Evolutionary conservation across 495 filamentous ascomycete genomes (phyloP).

Genomic region (Filosporella fistucella): DNA sequence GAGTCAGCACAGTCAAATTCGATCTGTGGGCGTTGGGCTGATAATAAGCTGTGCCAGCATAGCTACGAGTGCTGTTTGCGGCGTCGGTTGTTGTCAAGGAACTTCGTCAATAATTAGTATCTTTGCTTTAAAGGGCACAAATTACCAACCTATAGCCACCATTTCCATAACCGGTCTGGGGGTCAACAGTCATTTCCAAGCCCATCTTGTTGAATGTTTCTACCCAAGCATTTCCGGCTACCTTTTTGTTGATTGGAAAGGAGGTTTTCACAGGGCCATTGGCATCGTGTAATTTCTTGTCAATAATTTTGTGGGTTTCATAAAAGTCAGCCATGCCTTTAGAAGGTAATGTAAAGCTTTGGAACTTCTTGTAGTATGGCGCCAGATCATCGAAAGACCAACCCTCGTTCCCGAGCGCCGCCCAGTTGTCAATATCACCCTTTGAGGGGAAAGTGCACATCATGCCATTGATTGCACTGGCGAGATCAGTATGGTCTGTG

Average conservation of each 20-base stretch:
- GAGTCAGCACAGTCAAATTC: not conserved
- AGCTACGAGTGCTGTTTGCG: too few species aligned
- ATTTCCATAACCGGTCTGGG: too few species aligned
- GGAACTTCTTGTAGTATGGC: slow-evolving; percentile 37
- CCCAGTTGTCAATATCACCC: slow-evolving; percentile 4
- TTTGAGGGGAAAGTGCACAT: not conserved
- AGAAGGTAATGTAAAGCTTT: slow-evolving; percentile 15
- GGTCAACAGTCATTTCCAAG: slow-evolving; percentile 23
- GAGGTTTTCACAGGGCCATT: slow-evolving; percentile 25
- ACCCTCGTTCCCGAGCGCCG: slow-evolving; percentile 29
- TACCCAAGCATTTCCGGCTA: slow-evolving; percentile 27
- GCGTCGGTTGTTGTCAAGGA: slow-evolving; percentile 41
- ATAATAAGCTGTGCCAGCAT: not conserved
- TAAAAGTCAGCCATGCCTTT: slow-evolving; percentile 17
- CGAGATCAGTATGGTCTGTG: not conserved
- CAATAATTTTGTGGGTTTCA: slow-evolving; percentile 18
- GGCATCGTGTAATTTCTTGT: slow-evolving; percentile 24
- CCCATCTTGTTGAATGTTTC: slow-evolving; percentile 18
- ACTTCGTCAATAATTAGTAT: slow-evolving; percentile 24
- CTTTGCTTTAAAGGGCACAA: too few species aligned
- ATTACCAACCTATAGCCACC: too few species aligned
- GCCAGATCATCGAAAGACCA: slow-evolving; percentile 33
- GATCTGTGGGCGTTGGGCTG: not conserved
- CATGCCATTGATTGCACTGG: slow-evolving; percentile 8
- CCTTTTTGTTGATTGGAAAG: not conserved